Evolutionary conservation across 495 filamentous ascomycete species (phyloP), one percentile per base, ranked within the genome.

Genomic region (Neurospora sp.): DNA sequence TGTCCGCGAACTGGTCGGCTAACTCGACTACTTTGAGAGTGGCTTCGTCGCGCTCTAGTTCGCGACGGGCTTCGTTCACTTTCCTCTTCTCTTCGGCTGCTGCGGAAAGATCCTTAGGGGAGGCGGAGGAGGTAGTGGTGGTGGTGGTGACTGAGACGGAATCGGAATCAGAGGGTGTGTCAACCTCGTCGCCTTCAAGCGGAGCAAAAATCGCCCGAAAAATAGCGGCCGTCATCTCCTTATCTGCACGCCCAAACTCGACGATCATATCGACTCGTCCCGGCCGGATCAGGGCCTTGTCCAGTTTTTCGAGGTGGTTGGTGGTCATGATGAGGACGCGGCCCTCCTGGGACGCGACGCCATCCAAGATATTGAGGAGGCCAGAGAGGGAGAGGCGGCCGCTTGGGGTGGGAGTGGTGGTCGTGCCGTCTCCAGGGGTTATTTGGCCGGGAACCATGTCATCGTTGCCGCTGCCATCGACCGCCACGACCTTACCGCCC

Each of bases 321-420:
- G 93, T 94, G 3, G 92, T 94, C 92, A 96, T 94, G 74, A 96
- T 90, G 9, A 94, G 85, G 20, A 94, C 88, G 6, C 91, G 87
- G 14, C 92, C 93, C 78, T 94, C 92, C 70, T 89, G 88, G 1
- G 88, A 89, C 8, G 90, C 90, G n/a, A 94, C 90, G 18, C 93
- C 92, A 75, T 94, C 93, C 39, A 96, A 86, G 40, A 91, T 91
- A 74, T 94, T 96, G 45, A 96, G 83, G 12, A 96, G 82, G 0
- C 88, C 92, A 3, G 92, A 94, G 14, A 96, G 87, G 0, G 90
- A 90, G 72, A 96, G 80, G n/a, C 83, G 80, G n/a, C 80, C 81
- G 68, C 41, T 27, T 59, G 61, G 20, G 53, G 53, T 27, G 27
- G 37, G 22, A 27, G 39, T 74, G 39, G 40, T 76, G 69, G 65